Evolutionary conservation across 306 rosid species (phyloP).

Genomic region (Trifolium subterraneum): DNA sequence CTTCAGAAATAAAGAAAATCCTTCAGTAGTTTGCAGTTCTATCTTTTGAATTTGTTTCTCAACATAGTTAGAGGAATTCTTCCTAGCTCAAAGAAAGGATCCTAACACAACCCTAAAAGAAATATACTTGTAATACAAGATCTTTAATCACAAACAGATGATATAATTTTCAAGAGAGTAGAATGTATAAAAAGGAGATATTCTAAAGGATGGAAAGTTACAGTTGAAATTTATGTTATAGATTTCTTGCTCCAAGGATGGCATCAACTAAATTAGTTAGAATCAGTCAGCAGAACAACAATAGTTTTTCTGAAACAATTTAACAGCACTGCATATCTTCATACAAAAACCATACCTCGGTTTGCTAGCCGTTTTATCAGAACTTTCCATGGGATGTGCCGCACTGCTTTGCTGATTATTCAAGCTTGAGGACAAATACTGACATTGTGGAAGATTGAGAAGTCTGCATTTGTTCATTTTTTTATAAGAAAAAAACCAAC

Average conservation of each 20-base stretch:
- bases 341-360: constrained; percentile 62
- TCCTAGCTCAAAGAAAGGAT: no score
- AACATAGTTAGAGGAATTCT: no score
- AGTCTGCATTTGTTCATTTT: constrained; percentile 55
- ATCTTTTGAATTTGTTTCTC: no score
- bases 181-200: constrained; percentile 8
- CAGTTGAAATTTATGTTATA: neutral
- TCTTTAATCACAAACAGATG: constrained; percentile 25
- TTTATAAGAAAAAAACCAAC: constrained; percentile 26
- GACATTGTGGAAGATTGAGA: constrained; percentile 77
- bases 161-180: neutral
- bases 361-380: constrained; percentile 48
- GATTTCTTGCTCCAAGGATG: constrained; percentile 31
- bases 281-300: constrained; percentile 17
- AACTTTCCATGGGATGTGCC: constrained; percentile 43
- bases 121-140: neutral
- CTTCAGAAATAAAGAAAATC: no score
- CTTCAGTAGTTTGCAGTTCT: no score
- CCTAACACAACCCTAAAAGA: neutral
- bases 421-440: constrained; percentile 54
- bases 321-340: constrained; percentile 30
- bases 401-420: constrained; percentile 48
- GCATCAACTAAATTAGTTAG: neutral
- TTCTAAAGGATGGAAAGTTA: constrained; percentile 3
- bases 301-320: neutral